Conservation (phyloP, 2,329 filamentous ascomycete genomes). For the Colletotrichum sojae region DNA sequence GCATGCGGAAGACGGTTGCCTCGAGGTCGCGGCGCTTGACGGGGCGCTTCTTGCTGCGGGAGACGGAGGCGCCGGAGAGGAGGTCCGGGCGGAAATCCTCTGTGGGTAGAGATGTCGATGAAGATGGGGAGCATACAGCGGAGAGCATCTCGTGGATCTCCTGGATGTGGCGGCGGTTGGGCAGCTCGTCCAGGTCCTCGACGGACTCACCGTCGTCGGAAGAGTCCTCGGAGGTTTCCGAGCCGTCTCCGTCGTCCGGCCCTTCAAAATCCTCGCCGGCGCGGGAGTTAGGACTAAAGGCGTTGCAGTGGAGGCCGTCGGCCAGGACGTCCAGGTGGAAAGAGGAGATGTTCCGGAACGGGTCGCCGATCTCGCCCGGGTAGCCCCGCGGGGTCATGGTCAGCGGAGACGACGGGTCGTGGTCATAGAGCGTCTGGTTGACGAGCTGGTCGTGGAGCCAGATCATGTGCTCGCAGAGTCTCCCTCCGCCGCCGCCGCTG, state of each 20-base stretch:
- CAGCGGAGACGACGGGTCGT: conserved; percentile 54
- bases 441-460: conserved; percentile 70
- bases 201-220: conserved; percentile 46
- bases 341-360: conserved; percentile 63
- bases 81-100: conserved; percentile 64
- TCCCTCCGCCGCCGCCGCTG: conserved; percentile 30
- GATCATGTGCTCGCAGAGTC: conserved; percentile 65
- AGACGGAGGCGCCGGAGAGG: conserved; percentile 50
- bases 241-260: conserved; percentile 45
- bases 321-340: conserved; percentile 68
- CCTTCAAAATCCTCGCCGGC: conserved; percentile 41
- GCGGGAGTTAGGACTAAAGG: conserved; percentile 46
- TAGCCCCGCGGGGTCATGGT: conserved; percentile 60
- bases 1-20: conserved; percentile 66
- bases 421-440: conserved; percentile 61
- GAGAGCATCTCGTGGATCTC: conserved; percentile 68
- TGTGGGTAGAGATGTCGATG: conserved; percentile 48
- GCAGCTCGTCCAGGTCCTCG: conserved; percentile 38
- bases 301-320: conserved; percentile 65
- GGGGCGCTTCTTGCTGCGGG: conserved; percentile 47
- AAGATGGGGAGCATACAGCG: conserved; percentile 47
- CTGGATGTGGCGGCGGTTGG: conserved; percentile 56
- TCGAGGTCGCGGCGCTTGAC: conserved; percentile 63
- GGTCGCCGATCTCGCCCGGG: conserved; percentile 62
- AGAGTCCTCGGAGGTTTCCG: conserved; percentile 42